Percentiles rank a stretch among this genome's conserved stretches.
phyloP scores from a whole-genome alignment of 768 basidiomycete species.

The Russula brevipes region DNA sequence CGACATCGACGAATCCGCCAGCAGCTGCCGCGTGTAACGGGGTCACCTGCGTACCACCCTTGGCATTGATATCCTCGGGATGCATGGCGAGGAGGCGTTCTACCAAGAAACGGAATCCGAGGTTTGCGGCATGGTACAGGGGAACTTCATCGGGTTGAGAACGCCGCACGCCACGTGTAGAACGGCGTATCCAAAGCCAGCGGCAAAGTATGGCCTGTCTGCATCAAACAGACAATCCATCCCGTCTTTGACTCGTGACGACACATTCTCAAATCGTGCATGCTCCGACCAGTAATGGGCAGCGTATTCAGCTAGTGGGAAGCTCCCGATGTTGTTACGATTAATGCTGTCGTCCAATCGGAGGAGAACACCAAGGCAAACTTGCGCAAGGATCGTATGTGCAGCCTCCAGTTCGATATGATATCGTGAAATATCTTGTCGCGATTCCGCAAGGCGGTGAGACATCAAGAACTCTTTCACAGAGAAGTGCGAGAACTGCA shows the following conservation, averaged over 20 bases:
- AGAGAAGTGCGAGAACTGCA: neutral
- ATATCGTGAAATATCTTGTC: neutral
- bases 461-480: slow-evolving; percentile 4
- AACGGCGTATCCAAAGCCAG: neutral
- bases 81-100: neutral
- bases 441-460: neutral
- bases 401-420: neutral
- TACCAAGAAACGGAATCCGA: neutral
- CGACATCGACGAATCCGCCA: neutral
- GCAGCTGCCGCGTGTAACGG: neutral
- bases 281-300: neutral
- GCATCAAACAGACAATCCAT: neutral
- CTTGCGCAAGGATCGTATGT: neutral
- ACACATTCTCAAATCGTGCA: neutral
- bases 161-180: too few relatives aligned
- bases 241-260: neutral
- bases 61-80: neutral
- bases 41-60: neutral
- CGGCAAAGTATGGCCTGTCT: neutral
- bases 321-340: neutral
- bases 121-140: neutral
- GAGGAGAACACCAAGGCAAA: neutral
- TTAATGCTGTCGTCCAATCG: neutral
- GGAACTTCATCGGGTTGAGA: neutral
- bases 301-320: neutral